Evolutionary conservation across 225 moss, liverwort and hornwort species (phyloP).

Genomic region (Sphagnum contortum): DNA sequence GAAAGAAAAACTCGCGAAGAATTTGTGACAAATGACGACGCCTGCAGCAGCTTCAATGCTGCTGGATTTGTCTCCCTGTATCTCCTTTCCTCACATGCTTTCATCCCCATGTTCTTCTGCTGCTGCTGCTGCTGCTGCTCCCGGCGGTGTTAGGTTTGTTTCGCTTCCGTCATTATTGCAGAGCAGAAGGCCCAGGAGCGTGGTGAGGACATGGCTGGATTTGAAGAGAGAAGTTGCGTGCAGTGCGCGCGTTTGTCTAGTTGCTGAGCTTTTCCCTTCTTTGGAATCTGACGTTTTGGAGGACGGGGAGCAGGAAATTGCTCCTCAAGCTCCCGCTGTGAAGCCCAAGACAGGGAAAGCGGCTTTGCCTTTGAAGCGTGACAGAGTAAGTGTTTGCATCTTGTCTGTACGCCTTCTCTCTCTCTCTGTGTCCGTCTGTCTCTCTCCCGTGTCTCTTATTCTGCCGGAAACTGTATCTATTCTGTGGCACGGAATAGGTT

Average conservation of each 20-base stretch:
- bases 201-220: constrained; percentile 8
- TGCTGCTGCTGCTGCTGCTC: not conserved
- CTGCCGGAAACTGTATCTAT: too few relatives aligned
- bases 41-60: constrained; percentile 59
- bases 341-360: constrained; percentile 76
- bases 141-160: constrained; percentile 1
- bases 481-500: too few relatives aligned
- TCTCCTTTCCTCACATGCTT: constrained; percentile 4
- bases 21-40: constrained; percentile 21
- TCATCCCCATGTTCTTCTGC: constrained; percentile 1
- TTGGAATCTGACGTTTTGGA: constrained; percentile 39
- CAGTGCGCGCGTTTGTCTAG: constrained; percentile 30
- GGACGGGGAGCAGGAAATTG: constrained; percentile 16
- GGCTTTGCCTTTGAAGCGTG: constrained; percentile 58
- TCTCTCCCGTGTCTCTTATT: not conserved
- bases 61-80: constrained; percentile 37
- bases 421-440: too few relatives aligned
- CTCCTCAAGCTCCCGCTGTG: constrained; percentile 9
- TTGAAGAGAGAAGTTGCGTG: constrained; percentile 8
- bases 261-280: constrained; percentile 40
- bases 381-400: constrained; percentile 28
- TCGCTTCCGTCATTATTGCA: not conserved
- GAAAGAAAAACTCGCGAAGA: too few relatives aligned
- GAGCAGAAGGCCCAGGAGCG: not conserved
- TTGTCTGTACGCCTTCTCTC: too few relatives aligned